A percentile compares a stretch with the other conserved stretches of the same genome.
phyloP scores from a whole-genome alignment of 192 early-diverging fungal genomes.

The Coemansia sp. region DNA sequence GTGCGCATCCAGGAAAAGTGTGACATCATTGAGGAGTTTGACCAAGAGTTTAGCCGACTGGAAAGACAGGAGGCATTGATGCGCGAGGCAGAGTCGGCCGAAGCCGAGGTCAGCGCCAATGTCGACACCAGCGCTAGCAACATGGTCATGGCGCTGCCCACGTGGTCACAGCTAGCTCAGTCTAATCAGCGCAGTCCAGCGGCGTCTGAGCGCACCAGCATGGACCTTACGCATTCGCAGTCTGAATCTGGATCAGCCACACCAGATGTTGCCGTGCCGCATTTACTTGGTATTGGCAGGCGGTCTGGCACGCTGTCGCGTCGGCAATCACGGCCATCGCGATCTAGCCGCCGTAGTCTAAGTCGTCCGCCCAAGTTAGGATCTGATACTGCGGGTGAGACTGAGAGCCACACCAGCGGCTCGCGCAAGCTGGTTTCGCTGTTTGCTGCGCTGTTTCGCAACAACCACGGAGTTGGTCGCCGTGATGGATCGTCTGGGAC shows the following conservation, averaged over 20 bases:
- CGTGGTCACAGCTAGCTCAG: constrained; percentile 52
- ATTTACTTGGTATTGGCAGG: constrained; percentile 19
- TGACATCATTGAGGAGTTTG: constrained; percentile 51
- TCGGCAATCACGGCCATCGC: constrained; percentile 48
- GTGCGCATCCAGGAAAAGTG: constrained; percentile 42
- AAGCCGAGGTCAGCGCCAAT: constrained; percentile 1
- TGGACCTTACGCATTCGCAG: constrained; percentile 41
- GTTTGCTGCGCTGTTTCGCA: constrained; percentile 68
- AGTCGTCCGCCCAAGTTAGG: constrained; percentile 26
- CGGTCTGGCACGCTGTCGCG: constrained; percentile 25
- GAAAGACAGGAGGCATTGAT: constrained; percentile 47
- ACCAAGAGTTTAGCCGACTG: constrained; percentile 49
- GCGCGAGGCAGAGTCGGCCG: constrained; percentile 36
- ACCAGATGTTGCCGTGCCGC: constrained; percentile 22
- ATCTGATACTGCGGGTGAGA: constrained; percentile 24
- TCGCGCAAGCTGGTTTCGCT: constrained; percentile 71
- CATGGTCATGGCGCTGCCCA: constrained; percentile 31
- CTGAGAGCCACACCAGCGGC: constrained; percentile 26
- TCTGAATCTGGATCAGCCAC: constrained; percentile 47
- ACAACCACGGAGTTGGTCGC: constrained; percentile 25
- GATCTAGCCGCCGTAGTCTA: constrained; percentile 52
- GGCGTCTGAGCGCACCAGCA: constrained; percentile 47
- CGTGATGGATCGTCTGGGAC: constrained; percentile 20
- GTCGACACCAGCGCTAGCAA: background rate
- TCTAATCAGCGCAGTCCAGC: constrained; percentile 31